Conservation (phyloP, 176 grass and related monocot genomes). For the Cenchrus purpureus region DNA sequence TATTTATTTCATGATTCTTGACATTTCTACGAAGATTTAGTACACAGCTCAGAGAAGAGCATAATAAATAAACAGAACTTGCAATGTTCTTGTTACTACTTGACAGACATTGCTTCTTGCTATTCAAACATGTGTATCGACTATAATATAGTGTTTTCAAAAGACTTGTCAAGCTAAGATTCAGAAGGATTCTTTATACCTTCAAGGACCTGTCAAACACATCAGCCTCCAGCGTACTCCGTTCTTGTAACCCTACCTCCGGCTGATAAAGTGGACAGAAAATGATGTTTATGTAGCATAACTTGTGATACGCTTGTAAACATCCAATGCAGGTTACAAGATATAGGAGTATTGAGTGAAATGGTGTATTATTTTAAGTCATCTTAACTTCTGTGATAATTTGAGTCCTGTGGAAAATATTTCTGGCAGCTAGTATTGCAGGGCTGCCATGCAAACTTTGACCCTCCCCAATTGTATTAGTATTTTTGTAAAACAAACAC, state of each 20-base stretch:
- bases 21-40: not conserved
- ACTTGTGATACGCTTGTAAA: not conserved
- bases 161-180: not conserved
- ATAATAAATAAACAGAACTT: not conserved
- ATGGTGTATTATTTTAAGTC: not conserved
- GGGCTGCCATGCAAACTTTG: not conserved
- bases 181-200: not conserved
- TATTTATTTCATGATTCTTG: constrained; percentile 3
- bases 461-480: not conserved
- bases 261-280: not conserved
- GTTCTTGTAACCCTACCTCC: not conserved
- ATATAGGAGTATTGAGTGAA: not conserved
- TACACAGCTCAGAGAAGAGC: not conserved
- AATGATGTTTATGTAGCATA: not conserved
- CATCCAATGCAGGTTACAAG: not conserved
- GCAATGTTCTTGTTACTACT: not conserved
- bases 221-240: not conserved
- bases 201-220: not conserved
- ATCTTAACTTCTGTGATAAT: not conserved
- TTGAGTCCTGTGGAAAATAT: not conserved
- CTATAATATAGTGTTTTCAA: not conserved
- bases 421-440: not conserved
- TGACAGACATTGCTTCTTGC: not conserved
- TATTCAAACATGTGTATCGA: not conserved
- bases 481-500: not conserved